phyloP scores from a whole-genome alignment of 2,329 filamentous ascomycete species.

The Fusarium dlaminii region DNA sequence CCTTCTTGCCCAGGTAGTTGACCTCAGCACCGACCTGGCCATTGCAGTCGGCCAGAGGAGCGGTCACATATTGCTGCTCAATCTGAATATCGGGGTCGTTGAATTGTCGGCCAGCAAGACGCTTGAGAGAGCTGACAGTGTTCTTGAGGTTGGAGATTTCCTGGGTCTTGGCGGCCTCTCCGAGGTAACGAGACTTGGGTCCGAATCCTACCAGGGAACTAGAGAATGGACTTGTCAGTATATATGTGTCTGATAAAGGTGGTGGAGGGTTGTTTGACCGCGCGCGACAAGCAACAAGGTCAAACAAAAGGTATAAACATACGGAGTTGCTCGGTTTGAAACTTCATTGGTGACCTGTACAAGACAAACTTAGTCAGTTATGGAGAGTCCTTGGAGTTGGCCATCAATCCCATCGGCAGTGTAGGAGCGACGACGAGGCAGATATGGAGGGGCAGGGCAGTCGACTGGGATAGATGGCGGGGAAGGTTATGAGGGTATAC shows the following conservation, averaged over 20 bases:
- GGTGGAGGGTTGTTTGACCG: constrained; percentile 14
- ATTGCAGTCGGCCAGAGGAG: constrained; percentile 86
- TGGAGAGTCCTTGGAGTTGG: neutral
- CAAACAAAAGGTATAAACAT: constrained; percentile 58
- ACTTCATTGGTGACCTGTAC: constrained; percentile 96
- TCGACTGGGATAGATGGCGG: constrained; percentile 22
- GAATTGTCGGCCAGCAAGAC: constrained; percentile 86
- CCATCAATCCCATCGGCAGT: constrained; percentile 9
- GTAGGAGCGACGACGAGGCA: neutral
- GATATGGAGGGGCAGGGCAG: constrained; percentile 17
- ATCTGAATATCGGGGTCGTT: constrained; percentile 91
- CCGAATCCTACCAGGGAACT: constrained; percentile 96
- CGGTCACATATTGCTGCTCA: constrained; percentile 91
- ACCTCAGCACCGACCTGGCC: constrained; percentile 97
- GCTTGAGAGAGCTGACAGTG: constrained; percentile 92
- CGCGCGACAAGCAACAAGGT: constrained; percentile 13
- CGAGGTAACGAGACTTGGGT: constrained; percentile 91
- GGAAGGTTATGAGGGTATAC: constrained; percentile 55
- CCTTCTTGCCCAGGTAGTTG: constrained; percentile 91
- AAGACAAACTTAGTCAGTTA: constrained; percentile 22
- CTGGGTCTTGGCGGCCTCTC: constrained; percentile 96
- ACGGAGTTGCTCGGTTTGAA: constrained; percentile 97
- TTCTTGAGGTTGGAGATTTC: constrained; percentile 99
- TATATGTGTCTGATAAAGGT: constrained; percentile 27
- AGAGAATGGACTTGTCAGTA: constrained; percentile 39